These are phyloP conservation scores for Venturia oleaginea DNA, from an alignment of 2,329 filamentous ascomycete species.

Conservation along the genomic window DNA sequence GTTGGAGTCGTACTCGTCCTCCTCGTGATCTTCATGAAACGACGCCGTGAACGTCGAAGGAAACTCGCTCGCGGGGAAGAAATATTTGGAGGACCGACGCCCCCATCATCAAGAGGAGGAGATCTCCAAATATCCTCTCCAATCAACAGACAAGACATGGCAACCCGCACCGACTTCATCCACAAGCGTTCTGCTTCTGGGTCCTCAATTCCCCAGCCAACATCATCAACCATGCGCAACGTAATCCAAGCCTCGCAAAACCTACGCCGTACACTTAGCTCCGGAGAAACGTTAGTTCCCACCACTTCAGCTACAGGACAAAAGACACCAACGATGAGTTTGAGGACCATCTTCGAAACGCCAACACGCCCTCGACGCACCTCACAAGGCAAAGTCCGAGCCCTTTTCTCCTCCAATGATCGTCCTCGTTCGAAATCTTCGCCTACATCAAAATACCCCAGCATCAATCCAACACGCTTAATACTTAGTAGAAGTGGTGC, in stretches of 20 bases:
- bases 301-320: neutral
- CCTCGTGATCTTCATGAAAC: slow-evolving; percentile 4
- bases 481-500: slow-evolving; percentile 3
- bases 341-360: slow-evolving; percentile 9
- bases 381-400: neutral
- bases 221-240: neutral
- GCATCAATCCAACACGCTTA: neutral
- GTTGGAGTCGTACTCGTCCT: slow-evolving; percentile 20
- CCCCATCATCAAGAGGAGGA: slow-evolving; percentile 30
- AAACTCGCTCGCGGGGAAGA: slow-evolving; percentile 17
- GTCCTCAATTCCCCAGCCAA: neutral
- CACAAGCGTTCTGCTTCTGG: slow-evolving; percentile 1
- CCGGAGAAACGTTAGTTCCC: slow-evolving; percentile 2
- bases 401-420: slow-evolving; percentile 1
- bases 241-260: slow-evolving; percentile 1
- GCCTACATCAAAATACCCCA: neutral
- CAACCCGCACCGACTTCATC: slow-evolving; percentile 6
- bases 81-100: slow-evolving; percentile 27
- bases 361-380: neutral
- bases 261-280: neutral
- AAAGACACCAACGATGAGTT: neutral
- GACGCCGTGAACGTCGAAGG: slow-evolving; percentile 26
- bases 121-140: slow-evolving; percentile 24
- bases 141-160: slow-evolving; percentile 21
- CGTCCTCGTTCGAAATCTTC: neutral